Base-by-base conservation (phyloP, 495 filamentous ascomycete species). In the Corynascus novoguineensis region DNA sequence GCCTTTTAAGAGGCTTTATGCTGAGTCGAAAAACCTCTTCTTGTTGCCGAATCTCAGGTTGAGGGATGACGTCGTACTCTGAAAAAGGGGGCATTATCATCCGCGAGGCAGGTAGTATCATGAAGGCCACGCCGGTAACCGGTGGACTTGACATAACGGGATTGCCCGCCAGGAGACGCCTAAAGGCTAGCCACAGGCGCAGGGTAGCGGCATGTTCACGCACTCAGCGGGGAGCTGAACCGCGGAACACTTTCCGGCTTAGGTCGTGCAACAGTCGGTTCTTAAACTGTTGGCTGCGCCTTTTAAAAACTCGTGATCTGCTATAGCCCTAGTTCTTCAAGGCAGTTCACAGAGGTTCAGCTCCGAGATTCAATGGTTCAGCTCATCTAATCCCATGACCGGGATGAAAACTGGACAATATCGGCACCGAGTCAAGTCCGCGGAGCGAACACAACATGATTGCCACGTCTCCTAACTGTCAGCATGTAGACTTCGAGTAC, bases 41-140 rank as follows among this genome's bases (percentile, higher is more conserved):
- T 3, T 6, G 14, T 40, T 41, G 24, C 50, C 11, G 10, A 40
- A 52, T 52, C 37, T 51, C 24, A 22, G 34, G 22, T 40, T n/a
- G 21, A 34, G 48, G 47, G 35, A 27, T 31, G 19, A 50, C 47
- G 7, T 35, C 48, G 48, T 29, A 22, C 35, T 50, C 48, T 34
- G 8, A 21, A 50, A 5, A 32, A 34, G 47, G 19, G 21, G 22
- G 2, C 21, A 24, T 29, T 32, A 7, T n/a, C 3, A n/a, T 12
- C 49, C 49, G 21, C 32, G 27, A 40, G 22, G 49, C 17, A 25
- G 14, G 31, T 51, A 34, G 40, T 51, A 34, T 28, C 49, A 40
- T 35, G 8, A 5, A 17, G n/a, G 19, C 25, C 37, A 41, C 37
- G 17, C 0, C 19, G 7, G 19, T 7, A 19, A 44, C 24, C 40